These are phyloP conservation scores for Aspergillus transmontanensis DNA, from an alignment of 2,329 filamentous ascomycete species.

Conservation along the genomic window DNA sequence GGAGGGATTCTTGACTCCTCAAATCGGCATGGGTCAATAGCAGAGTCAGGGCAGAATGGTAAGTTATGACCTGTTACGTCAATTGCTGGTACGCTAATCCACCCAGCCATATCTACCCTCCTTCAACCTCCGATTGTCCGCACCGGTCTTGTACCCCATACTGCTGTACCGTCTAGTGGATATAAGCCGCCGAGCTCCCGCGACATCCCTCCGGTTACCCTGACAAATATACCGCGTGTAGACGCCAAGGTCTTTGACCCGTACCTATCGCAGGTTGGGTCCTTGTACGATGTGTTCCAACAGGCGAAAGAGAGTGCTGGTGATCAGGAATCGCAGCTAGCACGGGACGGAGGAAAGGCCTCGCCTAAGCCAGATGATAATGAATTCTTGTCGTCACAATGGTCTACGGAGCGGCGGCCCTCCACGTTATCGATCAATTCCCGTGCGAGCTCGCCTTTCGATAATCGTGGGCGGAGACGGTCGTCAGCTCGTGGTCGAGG, in stretches of 20 bases:
- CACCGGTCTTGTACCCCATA: slow-evolving; percentile 81
- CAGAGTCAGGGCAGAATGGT: slow-evolving; percentile 85
- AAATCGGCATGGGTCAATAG: slow-evolving; percentile 60
- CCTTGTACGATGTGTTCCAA: slow-evolving; percentile 85
- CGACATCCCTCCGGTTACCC: slow-evolving; percentile 89
- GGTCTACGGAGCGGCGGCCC: slow-evolving; percentile 44
- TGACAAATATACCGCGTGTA: slow-evolving; percentile 84
- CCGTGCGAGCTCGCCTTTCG: slow-evolving; percentile 49
- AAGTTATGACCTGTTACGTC: background rate
- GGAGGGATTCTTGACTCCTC: slow-evolving; percentile 78
- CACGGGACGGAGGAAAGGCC: slow-evolving; percentile 48
- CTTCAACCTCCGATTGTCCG: slow-evolving; percentile 87
- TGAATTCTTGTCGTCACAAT: slow-evolving; percentile 51
- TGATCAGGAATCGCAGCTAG: slow-evolving; percentile 55
- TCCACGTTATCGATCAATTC: slow-evolving; percentile 47
- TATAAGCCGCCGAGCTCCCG: slow-evolving; percentile 81
- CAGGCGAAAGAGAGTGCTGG: slow-evolving; percentile 78
- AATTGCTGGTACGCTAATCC: slow-evolving; percentile 15
- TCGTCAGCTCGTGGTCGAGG: slow-evolving; percentile 56
- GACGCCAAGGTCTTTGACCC: slow-evolving; percentile 78
- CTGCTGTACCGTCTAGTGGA: slow-evolving; percentile 65
- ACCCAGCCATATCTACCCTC: slow-evolving; percentile 83
- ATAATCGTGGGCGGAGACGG: slow-evolving; percentile 52
- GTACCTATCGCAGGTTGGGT: slow-evolving; percentile 83
- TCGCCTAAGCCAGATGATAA: slow-evolving; percentile 51